Percentiles rank a stretch among this genome's conserved stretches.
Conservation (phyloP, 208 protist genomes). For the Wallacemonas sp. region DNA sequence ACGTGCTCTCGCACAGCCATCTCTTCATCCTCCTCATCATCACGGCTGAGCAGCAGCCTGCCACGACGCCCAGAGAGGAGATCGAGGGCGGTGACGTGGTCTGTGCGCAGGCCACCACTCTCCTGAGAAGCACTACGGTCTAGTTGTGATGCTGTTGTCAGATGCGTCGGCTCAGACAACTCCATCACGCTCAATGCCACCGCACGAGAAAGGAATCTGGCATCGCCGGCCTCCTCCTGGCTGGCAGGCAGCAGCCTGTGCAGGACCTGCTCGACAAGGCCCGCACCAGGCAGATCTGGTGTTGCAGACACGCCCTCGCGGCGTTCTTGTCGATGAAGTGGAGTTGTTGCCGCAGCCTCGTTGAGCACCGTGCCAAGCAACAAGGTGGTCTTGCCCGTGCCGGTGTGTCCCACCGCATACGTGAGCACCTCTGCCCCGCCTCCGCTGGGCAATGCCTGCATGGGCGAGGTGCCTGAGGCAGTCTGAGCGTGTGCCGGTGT, state of each 20-base stretch:
- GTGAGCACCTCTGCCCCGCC: slow-evolving; percentile 18
- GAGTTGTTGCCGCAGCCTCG: neutral
- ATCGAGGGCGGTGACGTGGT: slow-evolving; percentile 6
- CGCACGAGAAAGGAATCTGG: too few relatives aligned
- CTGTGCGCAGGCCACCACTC: too few relatives aligned
- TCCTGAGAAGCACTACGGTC: neutral
- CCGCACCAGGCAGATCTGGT: neutral
- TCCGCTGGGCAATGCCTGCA: too few relatives aligned
- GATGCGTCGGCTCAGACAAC: neutral
- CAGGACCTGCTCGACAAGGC: slow-evolving; percentile 4
- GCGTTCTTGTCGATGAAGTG: too few relatives aligned
- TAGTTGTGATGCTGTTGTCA: neutral
- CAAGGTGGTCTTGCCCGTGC: slow-evolving; percentile 19
- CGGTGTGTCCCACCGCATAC: slow-evolving; percentile 8
- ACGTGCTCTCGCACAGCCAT: neutral
- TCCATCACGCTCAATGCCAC: slow-evolving; percentile 24
- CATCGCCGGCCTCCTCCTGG: too few relatives aligned
- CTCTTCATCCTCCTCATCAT: neutral
- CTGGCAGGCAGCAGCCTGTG: too few relatives aligned
- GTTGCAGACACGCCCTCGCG: too few relatives aligned
- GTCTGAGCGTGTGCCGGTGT: too few relatives aligned
- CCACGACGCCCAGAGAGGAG: slow-evolving; percentile 12
- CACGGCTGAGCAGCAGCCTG: neutral
- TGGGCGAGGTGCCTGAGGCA: too few relatives aligned
- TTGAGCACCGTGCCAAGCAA: neutral